Base-by-base conservation (phyloP, 495 filamentous ascomycete genomes). In the Xylaria palmicola region DNA sequence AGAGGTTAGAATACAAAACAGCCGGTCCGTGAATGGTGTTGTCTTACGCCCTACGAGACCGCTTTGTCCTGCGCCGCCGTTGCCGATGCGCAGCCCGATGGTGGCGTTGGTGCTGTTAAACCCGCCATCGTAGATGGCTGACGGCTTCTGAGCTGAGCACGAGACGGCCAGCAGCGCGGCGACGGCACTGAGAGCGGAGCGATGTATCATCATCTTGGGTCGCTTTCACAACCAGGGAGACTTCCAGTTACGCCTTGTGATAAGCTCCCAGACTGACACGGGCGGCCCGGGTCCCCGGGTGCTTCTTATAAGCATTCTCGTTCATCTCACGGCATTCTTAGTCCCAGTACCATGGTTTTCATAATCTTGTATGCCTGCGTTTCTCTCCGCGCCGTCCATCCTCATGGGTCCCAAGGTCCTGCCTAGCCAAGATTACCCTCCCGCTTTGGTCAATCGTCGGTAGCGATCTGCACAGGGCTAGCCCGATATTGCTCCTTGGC, bases 11-110 rank as follows among this genome's bases (percentile, higher is more conserved):
- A 51, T 27, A 34, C 32, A 22, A 44, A 20, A 22, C 6, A 4
- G 5, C 10, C 6, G 41, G 5, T 10, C 1, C 3, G 3, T 20
- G 22, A 4, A 37, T 20, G 26, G 30, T n/a, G 7, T 22, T 29
- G 13, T 19, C 48, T 17, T 66, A 74, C 74, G 66, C 55, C 67
- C 58, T 1, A 76, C 62, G 7, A 77, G 64, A 26, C 76, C 75
- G 22, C 68, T 74, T 43, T 76, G 74, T 20, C 75, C 76, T 32
- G 75, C 74, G 39, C 73, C 75, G 13, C 75, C 75, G 50, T 72
- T 78, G 6, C 72, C 75, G 56, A 78, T 75, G 6, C 74, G 65
- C 3, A 67, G 56, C 48, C 27, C 39, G 6, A 61, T 62, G 7
- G 55, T 15, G 39, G 37, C 73, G 57, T 41, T 62, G 59, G 63